Conservation (phyloP, 2,329 filamentous ascomycete species). For the Atkinsonella hypoxylon region DNA sequence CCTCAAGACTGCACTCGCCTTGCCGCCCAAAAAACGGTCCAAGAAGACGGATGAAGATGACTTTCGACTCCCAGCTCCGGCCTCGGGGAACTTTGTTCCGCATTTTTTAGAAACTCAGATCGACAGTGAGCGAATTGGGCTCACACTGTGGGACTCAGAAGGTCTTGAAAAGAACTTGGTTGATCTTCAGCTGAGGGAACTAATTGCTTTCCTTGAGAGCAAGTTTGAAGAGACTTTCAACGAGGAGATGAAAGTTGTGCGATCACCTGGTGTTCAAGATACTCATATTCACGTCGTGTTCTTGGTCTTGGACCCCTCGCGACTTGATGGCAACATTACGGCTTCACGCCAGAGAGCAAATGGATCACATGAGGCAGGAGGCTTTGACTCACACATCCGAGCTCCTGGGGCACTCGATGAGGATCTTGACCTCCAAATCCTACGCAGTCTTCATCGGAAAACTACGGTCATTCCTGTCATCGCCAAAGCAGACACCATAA, state of each 20-base stretch:
- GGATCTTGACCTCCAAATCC: constrained; percentile 78
- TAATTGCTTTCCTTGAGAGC: constrained; percentile 85
- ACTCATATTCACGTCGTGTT: constrained; percentile 97
- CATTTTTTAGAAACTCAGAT: constrained; percentile 93
- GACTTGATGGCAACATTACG: constrained; percentile 72
- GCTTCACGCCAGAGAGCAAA: constrained; percentile 45
- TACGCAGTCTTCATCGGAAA: constrained; percentile 80
- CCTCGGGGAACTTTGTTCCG: constrained; percentile 64
- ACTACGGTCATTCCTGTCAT: constrained; percentile 93
- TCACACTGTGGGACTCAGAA: constrained; percentile 95
- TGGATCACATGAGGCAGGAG: constrained; percentile 38
- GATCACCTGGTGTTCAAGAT: constrained; percentile 84
- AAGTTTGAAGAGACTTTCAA: constrained; percentile 97
- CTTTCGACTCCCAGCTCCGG: constrained; percentile 36
- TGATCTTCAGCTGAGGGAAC: constrained; percentile 84
- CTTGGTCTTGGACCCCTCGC: constrained; percentile 75
- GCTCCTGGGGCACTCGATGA: constrained; percentile 66
- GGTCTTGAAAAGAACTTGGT: constrained; percentile 91
- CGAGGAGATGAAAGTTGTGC: constrained; percentile 95
- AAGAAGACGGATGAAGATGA: constrained; percentile 48
- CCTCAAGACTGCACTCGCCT: constrained; percentile 71
- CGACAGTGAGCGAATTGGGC: constrained; percentile 77
- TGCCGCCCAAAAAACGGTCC: constrained; percentile 67
- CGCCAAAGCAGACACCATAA: constrained; percentile 93
- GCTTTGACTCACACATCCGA: constrained; percentile 22